These are phyloP conservation scores for Trichoderma citrinoviride DNA, from an alignment of 2,329 filamentous ascomycete genomes.

Conservation along the genomic window DNA sequence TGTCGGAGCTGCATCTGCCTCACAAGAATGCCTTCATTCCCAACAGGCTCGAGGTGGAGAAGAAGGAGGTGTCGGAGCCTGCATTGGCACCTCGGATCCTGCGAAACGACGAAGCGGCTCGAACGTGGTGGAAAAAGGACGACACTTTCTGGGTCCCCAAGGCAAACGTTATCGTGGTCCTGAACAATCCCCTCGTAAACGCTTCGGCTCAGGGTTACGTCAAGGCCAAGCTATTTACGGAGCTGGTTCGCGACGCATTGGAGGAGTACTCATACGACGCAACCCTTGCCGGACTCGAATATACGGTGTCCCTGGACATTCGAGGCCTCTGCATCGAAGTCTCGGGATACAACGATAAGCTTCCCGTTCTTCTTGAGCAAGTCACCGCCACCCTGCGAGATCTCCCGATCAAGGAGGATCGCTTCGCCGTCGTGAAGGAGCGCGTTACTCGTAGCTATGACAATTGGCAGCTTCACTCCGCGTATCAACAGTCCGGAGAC, in stretches of 20 bases:
- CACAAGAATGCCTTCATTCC: slow-evolving; percentile 96
- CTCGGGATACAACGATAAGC: slow-evolving; percentile 94
- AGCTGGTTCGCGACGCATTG: slow-evolving; percentile 82
- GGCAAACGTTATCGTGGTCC: slow-evolving; percentile 77
- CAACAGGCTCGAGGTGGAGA: slow-evolving; percentile 88
- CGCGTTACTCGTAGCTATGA: slow-evolving; percentile 71
- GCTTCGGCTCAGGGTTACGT: slow-evolving; percentile 75
- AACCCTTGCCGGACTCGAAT: slow-evolving; percentile 84
- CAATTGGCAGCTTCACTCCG: slow-evolving; percentile 85
- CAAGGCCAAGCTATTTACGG: slow-evolving; percentile 76
- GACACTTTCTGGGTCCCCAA: slow-evolving; percentile 98
- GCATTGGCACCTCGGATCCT: slow-evolving; percentile 74
- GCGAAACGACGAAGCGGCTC: slow-evolving; percentile 74
- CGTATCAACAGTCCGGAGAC: slow-evolving; percentile 83
- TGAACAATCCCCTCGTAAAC: slow-evolving; percentile 76
- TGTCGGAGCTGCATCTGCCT: slow-evolving; percentile 75
- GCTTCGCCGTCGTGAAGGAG: slow-evolving; percentile 91
- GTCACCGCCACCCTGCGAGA: slow-evolving; percentile 81
- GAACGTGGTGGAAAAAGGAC: slow-evolving; percentile 98
- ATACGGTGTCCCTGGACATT: slow-evolving; percentile 70
- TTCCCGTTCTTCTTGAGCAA: slow-evolving; percentile 85
- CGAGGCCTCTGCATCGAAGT: slow-evolving; percentile 76
- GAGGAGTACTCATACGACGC: slow-evolving; percentile 96
- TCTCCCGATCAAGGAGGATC: slow-evolving; percentile 77
- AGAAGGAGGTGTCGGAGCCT: slow-evolving; percentile 80